Conservation (phyloP, 208 protist genomes). For the Acanthamoeba sp. region DNA sequence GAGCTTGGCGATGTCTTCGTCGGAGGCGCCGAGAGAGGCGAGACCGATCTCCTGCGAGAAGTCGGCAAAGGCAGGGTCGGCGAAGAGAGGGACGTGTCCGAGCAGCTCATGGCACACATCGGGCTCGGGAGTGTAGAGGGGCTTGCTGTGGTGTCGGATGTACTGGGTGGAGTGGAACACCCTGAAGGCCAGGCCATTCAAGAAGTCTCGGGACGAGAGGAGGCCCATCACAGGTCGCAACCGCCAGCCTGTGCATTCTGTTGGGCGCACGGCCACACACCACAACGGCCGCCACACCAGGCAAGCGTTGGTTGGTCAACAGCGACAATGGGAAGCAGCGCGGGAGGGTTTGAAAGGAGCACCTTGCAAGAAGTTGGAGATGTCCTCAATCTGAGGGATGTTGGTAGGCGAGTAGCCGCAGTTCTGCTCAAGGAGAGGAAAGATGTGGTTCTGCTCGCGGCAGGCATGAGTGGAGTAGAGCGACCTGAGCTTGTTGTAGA, state of each 20-base stretch:
- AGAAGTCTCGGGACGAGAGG: constrained; percentile 95
- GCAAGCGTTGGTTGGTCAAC: not conserved
- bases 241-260: constrained; percentile 93
- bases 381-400: constrained; percentile 96
- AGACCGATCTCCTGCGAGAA: constrained; percentile 98
- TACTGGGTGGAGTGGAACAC: constrained; percentile 98
- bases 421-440: constrained; percentile 94
- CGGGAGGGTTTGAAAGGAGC: not conserved
- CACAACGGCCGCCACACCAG: not conserved
- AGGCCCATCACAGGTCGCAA: constrained; percentile 96
- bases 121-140: constrained; percentile 73
- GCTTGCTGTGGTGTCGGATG: constrained; percentile 94
- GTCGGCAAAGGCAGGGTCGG: constrained; percentile 96
- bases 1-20: constrained; percentile 95
- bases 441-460: constrained; percentile 94
- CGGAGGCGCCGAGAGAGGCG: constrained; percentile 95
- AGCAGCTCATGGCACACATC: constrained; percentile 96
- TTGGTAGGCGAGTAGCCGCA: constrained; percentile 93
- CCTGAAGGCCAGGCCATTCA: constrained; percentile 96
- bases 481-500: constrained; percentile 90
- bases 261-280: not conserved
- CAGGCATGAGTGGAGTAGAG: constrained; percentile 96
- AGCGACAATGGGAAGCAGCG: constrained; percentile 17
- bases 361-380: constrained; percentile 94
- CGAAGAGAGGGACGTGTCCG: constrained; percentile 97